phyloP scores from a whole-genome alignment of 306 rosid genomes.

The Casuarina cunninghamiana region DNA sequence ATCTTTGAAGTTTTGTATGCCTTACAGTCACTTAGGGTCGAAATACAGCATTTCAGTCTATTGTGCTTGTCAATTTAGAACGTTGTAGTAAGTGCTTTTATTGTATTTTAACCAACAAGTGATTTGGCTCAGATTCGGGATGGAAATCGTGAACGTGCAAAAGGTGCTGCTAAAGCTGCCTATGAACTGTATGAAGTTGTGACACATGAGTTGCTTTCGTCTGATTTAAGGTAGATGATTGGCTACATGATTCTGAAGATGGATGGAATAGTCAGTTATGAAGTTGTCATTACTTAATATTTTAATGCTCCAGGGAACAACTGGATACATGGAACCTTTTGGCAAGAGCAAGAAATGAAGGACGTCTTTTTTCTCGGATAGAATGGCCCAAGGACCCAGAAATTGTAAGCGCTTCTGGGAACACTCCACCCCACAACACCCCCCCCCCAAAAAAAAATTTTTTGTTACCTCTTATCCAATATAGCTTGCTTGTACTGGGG shows the following conservation, averaged over 20 bases:
- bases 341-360: constrained; percentile 83
- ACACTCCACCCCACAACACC: no score
- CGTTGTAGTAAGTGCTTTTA: constrained; percentile 1
- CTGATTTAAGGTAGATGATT: constrained; percentile 70
- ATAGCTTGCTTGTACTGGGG: background rate
- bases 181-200: constrained; percentile 78
- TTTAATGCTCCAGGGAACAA: constrained; percentile 65
- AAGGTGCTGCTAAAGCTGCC: constrained; percentile 85
- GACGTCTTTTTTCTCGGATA: constrained; percentile 75
- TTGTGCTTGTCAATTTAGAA: background rate
- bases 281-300: constrained; percentile 5
- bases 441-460: background rate
- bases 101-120: constrained; percentile 12
- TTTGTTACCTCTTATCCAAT: background rate
- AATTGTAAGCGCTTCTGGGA: constrained; percentile 52
- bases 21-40: background rate
- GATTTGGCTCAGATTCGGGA: constrained; percentile 59
- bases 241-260: constrained; percentile 15
- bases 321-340: constrained; percentile 88
- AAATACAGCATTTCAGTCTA: background rate
- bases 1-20: background rate
- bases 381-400: constrained; percentile 87
- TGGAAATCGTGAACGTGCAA: constrained; percentile 69
- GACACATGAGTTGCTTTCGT: constrained; percentile 70
- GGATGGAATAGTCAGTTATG: background rate